Conservation (phyloP, 1,284 basidiomycete species). For the Leccinum cinnamomeum region DNA sequence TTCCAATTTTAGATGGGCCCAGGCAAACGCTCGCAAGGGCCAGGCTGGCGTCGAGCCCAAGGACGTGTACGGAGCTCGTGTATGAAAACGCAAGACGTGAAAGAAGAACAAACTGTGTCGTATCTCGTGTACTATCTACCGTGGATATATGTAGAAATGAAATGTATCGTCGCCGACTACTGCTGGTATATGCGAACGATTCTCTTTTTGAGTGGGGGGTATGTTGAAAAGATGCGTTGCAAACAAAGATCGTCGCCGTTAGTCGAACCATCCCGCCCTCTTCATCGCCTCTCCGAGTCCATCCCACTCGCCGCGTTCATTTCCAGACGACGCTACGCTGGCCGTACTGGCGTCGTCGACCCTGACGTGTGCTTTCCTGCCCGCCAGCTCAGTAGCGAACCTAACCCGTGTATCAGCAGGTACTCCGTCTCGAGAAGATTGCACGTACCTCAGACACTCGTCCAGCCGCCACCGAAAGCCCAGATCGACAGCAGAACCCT, state of each 20-base stretch:
- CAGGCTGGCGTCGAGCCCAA: conserved; percentile 74
- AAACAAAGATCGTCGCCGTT: conserved; percentile 4
- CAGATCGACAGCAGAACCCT: conserved; percentile 48
- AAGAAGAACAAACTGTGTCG: not conserved
- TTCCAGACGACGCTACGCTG: conserved; percentile 14
- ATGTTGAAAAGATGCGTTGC: conserved; percentile 1
- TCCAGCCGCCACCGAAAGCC: conserved; percentile 66
- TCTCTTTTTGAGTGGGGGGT: not conserved
- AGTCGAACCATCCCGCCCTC: conserved; percentile 68
- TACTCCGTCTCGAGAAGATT: too few species aligned
- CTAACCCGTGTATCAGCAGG: conserved; percentile 34
- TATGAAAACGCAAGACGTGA: conserved; percentile 11
- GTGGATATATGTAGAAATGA: not conserved
- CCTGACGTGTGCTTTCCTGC: conserved; percentile 52
- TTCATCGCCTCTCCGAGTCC: conserved; percentile 72
- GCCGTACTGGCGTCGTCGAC: conserved; percentile 1
- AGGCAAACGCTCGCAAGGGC: conserved; percentile 81
- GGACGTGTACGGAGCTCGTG: conserved; percentile 29
- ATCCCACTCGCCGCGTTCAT: conserved; percentile 48
- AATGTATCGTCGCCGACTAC: not conserved
- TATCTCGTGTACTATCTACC: conserved; percentile 9
- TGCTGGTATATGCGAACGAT: not conserved
- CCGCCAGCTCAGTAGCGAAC: conserved; percentile 76
- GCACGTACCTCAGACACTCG: conserved; percentile 65
- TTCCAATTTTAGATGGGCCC: conserved; percentile 63